Conservation (phyloP, 108 stramenopile species). For the Pseudonitzschia multiseries region DNA sequence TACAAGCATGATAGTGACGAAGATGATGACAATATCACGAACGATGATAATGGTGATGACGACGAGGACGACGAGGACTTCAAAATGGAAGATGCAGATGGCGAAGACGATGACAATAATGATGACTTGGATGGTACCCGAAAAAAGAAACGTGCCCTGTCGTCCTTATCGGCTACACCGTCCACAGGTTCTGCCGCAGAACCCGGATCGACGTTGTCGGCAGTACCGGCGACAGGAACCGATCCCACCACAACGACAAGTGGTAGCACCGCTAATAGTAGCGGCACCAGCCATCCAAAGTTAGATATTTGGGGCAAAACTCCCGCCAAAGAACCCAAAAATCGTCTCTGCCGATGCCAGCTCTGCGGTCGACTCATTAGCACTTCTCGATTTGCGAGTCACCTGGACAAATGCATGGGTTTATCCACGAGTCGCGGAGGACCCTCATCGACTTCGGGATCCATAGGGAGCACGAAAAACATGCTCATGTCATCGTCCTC, state of each 20-base stretch:
- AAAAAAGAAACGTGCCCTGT: conserved; percentile 3
- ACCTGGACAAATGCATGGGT: conserved; percentile 46
- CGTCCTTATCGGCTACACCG: conserved; percentile 1
- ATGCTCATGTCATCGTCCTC: neutral
- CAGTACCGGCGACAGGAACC: neutral
- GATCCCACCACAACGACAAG: neutral
- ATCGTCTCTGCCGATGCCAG: conserved; percentile 20
- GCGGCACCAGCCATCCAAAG: neutral
- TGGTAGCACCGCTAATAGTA: neutral
- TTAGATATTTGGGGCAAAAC: conserved; percentile 37
- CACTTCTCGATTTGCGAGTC: conserved; percentile 35
- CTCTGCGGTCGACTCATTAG: conserved; percentile 37
- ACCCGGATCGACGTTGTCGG: neutral
- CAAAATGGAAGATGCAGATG: conserved; percentile 23
- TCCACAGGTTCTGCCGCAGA: neutral
- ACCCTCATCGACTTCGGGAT: neutral
- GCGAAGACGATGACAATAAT: conserved; percentile 18
- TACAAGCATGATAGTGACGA: conserved; percentile 11
- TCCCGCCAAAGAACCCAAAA: conserved; percentile 36
- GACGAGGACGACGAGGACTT: conserved; percentile 26
- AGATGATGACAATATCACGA: neutral
- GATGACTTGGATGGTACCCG: conserved; percentile 17
- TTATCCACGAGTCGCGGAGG: conserved; percentile 27
- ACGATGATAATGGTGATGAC: conserved; percentile 18
- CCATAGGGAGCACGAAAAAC: neutral